These are phyloP conservation scores for Ophioceras dolichostomum DNA, from an alignment of 2,329 filamentous ascomycete genomes.

Conservation along the genomic window DNA sequence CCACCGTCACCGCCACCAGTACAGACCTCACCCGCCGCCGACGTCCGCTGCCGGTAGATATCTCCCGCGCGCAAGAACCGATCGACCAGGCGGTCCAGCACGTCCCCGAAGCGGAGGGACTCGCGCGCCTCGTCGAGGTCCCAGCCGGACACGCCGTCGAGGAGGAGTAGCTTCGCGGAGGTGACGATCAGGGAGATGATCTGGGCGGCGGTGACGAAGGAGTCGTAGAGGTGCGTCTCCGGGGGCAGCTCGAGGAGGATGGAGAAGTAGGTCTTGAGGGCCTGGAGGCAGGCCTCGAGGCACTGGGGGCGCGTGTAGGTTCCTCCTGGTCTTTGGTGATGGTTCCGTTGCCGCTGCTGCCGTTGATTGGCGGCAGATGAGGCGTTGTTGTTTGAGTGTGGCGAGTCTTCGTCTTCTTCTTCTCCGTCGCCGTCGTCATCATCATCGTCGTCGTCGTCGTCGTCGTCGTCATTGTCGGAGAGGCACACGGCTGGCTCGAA, in stretches of 20 bases:
- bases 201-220: constrained; percentile 13
- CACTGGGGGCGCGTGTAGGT: constrained; percentile 17
- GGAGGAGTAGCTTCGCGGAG: constrained; percentile 14
- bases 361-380: too few relatives aligned
- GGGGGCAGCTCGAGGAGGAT: constrained; percentile 16
- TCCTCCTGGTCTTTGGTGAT: too few relatives aligned
- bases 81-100: constrained; percentile 9
- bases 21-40: too few relatives aligned
- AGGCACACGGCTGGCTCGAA: constrained; percentile 25
- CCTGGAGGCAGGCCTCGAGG: constrained; percentile 21
- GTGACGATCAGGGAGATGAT: constrained; percentile 15
- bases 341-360: too few relatives aligned
- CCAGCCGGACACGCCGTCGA: constrained; percentile 9
- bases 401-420: constrained; percentile 10
- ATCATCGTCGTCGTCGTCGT: constrained; percentile 1
- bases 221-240: constrained; percentile 11
- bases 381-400: too few relatives aligned
- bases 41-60: constrained; percentile 6
- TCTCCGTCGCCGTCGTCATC: background rate
- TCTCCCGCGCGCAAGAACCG: constrained; percentile 3
- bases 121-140: constrained; percentile 7
- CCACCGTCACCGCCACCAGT: too few relatives aligned
- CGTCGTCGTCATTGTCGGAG: constrained; percentile 6
- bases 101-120: constrained; percentile 11
- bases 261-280: constrained; percentile 20